Conservation (phyloP, 352 stramenopile species). For the Pythium scleroteichum region DNA sequence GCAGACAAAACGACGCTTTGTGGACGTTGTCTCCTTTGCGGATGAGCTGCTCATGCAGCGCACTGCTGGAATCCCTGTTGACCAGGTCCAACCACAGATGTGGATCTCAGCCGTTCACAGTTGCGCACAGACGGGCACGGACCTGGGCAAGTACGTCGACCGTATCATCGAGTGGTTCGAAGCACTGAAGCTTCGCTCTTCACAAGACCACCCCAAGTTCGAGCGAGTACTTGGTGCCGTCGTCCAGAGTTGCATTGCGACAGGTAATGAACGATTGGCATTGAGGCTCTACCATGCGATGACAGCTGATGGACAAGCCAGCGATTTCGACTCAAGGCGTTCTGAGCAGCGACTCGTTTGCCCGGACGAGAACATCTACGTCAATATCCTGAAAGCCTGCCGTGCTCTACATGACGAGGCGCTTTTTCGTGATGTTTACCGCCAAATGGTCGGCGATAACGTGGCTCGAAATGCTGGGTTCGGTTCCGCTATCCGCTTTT, state of each 20-base stretch:
- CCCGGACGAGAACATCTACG: slow-evolving; percentile 79
- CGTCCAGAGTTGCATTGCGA: slow-evolving; percentile 61
- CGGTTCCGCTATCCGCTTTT: slow-evolving; percentile 70
- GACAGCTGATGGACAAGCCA: slow-evolving; percentile 22
- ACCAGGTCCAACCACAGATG: slow-evolving; percentile 58
- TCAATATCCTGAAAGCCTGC: slow-evolving; percentile 72
- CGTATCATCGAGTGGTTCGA: slow-evolving; percentile 46
- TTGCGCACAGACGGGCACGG: slow-evolving; percentile 22
- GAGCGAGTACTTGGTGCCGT: slow-evolving; percentile 65
- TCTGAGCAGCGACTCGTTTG: slow-evolving; percentile 7
- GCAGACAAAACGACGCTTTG: slow-evolving; percentile 31
- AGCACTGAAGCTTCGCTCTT: background rate
- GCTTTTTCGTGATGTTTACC: slow-evolving; percentile 59
- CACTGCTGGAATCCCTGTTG: slow-evolving; percentile 22
- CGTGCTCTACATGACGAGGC: slow-evolving; percentile 34
- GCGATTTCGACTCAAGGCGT: slow-evolving; percentile 2
- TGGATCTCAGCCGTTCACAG: slow-evolving; percentile 63
- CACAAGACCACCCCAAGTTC: slow-evolving; percentile 30
- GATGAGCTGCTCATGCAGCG: slow-evolving; percentile 34
- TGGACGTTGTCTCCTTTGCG: slow-evolving; percentile 38
- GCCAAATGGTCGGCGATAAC: slow-evolving; percentile 46
- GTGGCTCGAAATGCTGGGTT: slow-evolving; percentile 62
- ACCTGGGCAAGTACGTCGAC: slow-evolving; percentile 19
- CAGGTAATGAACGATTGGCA: slow-evolving; percentile 41
- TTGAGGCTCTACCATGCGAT: slow-evolving; percentile 54